These are phyloP conservation scores for Rubroshorea leprosula DNA, from an alignment of 345 rosid species.

Conservation along the genomic window DNA sequence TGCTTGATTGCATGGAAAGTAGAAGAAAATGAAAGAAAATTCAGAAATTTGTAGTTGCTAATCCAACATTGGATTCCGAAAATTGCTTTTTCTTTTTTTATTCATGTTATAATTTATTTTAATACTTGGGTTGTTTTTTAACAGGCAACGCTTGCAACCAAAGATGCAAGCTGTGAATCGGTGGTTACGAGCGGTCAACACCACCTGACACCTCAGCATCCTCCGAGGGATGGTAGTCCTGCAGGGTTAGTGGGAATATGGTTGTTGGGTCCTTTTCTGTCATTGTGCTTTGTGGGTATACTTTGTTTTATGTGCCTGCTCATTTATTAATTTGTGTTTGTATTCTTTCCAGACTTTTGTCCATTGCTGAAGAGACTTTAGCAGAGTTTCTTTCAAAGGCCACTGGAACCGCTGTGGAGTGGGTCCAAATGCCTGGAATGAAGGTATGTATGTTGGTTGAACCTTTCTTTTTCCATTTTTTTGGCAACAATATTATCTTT, in stretches of 20 bases:
- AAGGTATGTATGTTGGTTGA: too few relatives aligned
- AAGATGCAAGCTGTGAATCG: constrained; percentile 98
- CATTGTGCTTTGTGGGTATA: constrained; percentile 24
- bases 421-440: constrained; percentile 99
- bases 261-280: constrained; percentile 38
- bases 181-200: constrained; percentile 98
- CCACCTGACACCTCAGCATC: constrained; percentile 91
- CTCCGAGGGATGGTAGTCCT: constrained; percentile 99
- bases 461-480: too few relatives aligned
- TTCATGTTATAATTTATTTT: too few relatives aligned
- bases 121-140: constrained; percentile 19
- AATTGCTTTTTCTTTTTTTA: not conserved
- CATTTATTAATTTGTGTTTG: constrained; percentile 20
- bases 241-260: constrained; percentile 82
- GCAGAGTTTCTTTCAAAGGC: constrained; percentile 99
- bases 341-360: constrained; percentile 71
- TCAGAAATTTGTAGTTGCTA: too few relatives aligned
- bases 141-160: constrained; percentile 82
- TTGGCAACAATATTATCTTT: too few relatives aligned
- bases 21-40: too few relatives aligned
- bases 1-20: too few relatives aligned
- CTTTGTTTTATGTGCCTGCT: constrained; percentile 21
- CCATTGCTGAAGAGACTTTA: constrained; percentile 85
- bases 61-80: too few relatives aligned
- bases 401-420: constrained; percentile 99